Evolutionary conservation across 129 eudicot species (phyloP), one percentile per base, ranked within the genome.

Genomic region (Scalesia atractyloides): DNA sequence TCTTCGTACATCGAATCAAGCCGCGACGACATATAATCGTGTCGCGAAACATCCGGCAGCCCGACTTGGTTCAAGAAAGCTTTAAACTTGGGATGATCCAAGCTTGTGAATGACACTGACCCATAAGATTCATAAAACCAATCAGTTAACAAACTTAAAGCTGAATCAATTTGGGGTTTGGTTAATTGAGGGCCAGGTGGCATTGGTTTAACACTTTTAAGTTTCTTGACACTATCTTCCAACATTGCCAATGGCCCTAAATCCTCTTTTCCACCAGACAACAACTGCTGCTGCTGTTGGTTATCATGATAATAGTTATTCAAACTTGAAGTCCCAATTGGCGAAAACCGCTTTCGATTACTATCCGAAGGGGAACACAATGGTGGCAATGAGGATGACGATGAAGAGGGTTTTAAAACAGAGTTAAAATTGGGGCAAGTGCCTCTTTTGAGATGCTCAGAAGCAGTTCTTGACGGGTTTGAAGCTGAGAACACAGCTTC

Each of bases 91-190:
- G 97, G 96, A 73, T 92, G 97, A 46, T 92, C 97, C 2, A 92
- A 84, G 53, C 89, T 83, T 46, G 89, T 82, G 70, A 86, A 72
- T 18, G 94, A 81, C 20, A 83, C 89, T n/a, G 90, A 81, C 17
- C 91, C 97, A 69, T 82, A 89, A 46, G 94, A 92, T 39, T 92
- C 94, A 59, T 84, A 92, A 43, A 86, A 76, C 97, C 97, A 92
- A 81, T 92, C 91, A 56, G 91, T 84, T 50, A 92, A 26, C 34
- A 72, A 77, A 26, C 53, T 82, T 57, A 92, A 72, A 5, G 96
- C 86, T 10, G 82, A 74, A 74, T 89, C 86, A 18, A 81, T 63
- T 71, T 85, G 97, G 24, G 73, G 65, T 82, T 81, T 86, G 47
- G 74, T 88, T 47, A 89, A 66, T 3, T 69, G 64, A 56, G 87